Evolutionary conservation across 495 filamentous ascomycete genomes (phyloP).

Genomic region (Extremus antarcticus): DNA sequence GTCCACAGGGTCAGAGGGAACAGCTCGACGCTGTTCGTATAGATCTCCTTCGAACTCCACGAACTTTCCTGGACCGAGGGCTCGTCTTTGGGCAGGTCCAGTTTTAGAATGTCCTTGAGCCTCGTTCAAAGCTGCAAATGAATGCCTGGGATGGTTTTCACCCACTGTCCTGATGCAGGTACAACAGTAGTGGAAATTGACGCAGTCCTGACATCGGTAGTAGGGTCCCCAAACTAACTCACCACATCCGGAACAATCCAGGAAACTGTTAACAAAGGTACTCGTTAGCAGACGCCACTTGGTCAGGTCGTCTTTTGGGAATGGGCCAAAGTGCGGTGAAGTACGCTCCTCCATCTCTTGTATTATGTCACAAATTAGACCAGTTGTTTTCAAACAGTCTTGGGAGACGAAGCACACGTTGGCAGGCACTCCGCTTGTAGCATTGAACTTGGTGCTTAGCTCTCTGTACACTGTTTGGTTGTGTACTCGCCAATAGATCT

Average conservation of each 20-base stretch:
- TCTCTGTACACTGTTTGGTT: neutral
- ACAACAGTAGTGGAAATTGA: neutral
- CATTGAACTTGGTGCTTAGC: neutral
- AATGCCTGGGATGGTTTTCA: neutral
- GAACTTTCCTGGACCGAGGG: neutral
- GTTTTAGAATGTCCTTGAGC: neutral
- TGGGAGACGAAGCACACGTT: neutral
- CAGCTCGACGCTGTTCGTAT: neutral
- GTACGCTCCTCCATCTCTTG: neutral
- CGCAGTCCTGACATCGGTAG: neutral
- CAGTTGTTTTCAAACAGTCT: neutral
- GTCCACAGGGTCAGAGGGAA: neutral
- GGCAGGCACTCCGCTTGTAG: neutral
- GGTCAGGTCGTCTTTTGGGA: neutral
- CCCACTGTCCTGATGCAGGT: neutral
- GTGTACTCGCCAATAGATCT: neutral
- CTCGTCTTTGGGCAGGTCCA: neutral
- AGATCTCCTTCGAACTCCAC: neutral
- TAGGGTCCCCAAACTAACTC: neutral
- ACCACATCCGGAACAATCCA: neutral
- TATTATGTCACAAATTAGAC: neutral
- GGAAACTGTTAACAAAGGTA: neutral
- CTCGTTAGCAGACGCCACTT: neutral
- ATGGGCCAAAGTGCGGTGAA: neutral
- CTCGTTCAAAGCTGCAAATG: neutral